phyloP scores from a whole-genome alignment of 2,329 filamentous ascomycete species.

The Cercospora canescens region DNA sequence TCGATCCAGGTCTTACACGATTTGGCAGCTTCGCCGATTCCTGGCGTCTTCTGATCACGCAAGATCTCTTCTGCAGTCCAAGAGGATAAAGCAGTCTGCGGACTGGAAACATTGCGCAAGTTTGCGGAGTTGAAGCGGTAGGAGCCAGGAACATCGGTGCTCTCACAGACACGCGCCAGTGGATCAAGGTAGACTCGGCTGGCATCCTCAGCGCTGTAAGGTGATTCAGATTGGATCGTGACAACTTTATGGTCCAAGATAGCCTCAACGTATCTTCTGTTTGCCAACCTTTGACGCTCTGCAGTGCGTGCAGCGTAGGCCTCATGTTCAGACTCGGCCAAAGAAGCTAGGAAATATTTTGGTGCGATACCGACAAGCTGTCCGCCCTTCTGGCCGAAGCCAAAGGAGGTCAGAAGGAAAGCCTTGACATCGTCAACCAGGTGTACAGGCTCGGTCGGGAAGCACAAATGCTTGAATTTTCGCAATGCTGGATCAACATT shows the following conservation, averaged over 20 bases:
- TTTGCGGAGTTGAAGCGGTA: too few relatives aligned
- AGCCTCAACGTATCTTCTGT: slow-evolving; percentile 99
- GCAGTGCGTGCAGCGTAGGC: slow-evolving; percentile 81
- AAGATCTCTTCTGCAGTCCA: too few relatives aligned
- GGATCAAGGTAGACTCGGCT: too few relatives aligned
- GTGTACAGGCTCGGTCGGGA: slow-evolving; percentile 91
- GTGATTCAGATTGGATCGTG: too few relatives aligned
- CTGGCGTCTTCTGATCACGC: too few relatives aligned
- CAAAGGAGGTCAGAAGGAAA: slow-evolving; percentile 98
- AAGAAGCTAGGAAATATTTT: slow-evolving; percentile 91
- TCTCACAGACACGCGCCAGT: too few relatives aligned
- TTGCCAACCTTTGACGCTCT: slow-evolving; percentile 87
- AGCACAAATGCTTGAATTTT: slow-evolving; percentile 96
- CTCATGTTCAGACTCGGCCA: slow-evolving; percentile 80
- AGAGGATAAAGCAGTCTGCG: too few relatives aligned
- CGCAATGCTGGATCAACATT: slow-evolving; percentile 97
- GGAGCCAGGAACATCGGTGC: too few relatives aligned
- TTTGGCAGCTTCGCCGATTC: slow-evolving; percentile 73
- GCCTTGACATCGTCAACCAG: slow-evolving; percentile 98
- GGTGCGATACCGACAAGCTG: slow-evolving; percentile 97
- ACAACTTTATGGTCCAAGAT: too few relatives aligned
- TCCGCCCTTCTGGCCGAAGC: slow-evolving; percentile 98
- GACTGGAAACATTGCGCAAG: too few relatives aligned
- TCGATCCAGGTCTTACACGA: slow-evolving; percentile 66
- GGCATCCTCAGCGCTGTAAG: too few relatives aligned